Evolutionary conservation across 2,329 filamentous ascomycete genomes (phyloP).

Genomic region (Metarhizium brunneum): DNA sequence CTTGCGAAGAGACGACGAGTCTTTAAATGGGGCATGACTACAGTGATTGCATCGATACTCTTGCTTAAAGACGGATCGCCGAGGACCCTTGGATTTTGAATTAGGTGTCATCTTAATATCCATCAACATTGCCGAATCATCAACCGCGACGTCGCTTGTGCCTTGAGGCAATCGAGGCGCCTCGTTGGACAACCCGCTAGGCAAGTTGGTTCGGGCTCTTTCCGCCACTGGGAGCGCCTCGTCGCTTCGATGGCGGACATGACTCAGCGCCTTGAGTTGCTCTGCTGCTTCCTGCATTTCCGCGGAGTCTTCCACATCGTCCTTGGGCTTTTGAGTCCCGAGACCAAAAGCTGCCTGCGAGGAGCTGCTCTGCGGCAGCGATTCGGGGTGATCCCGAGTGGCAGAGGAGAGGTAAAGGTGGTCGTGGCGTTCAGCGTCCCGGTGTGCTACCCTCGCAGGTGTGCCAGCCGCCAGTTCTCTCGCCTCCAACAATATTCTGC

Average conservation of each 20-base stretch:
- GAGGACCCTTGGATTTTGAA: constrained; percentile 30
- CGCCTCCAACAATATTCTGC: constrained; percentile 46
- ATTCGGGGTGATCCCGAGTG: constrained; percentile 13
- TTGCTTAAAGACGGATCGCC: constrained; percentile 45
- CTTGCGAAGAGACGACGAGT: constrained; percentile 55
- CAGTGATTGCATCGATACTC: constrained; percentile 54
- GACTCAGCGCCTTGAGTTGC: constrained; percentile 56
- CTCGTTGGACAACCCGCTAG: constrained; percentile 26
- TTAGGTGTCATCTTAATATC: constrained; percentile 16
- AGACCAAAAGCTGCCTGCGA: constrained; percentile 11
- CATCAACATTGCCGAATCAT: constrained; percentile 13
- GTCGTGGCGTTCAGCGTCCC: constrained; percentile 18
- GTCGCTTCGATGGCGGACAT: constrained; percentile 47
- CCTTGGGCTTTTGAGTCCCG: constrained; percentile 20
- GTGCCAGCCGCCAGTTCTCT: constrained; percentile 34
- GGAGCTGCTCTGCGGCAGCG: constrained; percentile 18
- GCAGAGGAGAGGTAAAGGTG: constrained; percentile 14
- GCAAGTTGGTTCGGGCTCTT: constrained; percentile 28
- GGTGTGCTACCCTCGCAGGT: constrained; percentile 16
- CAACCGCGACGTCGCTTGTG: constrained; percentile 20
- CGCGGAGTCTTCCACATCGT: constrained; percentile 47
- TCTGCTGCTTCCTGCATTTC: constrained; percentile 62
- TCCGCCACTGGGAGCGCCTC: constrained; percentile 23
- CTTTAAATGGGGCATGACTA: constrained; percentile 57
- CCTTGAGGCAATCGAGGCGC: constrained; percentile 22